phyloP scores from a whole-genome alignment of 176 grass and related monocot genomes.

The Avena insularis region DNA sequence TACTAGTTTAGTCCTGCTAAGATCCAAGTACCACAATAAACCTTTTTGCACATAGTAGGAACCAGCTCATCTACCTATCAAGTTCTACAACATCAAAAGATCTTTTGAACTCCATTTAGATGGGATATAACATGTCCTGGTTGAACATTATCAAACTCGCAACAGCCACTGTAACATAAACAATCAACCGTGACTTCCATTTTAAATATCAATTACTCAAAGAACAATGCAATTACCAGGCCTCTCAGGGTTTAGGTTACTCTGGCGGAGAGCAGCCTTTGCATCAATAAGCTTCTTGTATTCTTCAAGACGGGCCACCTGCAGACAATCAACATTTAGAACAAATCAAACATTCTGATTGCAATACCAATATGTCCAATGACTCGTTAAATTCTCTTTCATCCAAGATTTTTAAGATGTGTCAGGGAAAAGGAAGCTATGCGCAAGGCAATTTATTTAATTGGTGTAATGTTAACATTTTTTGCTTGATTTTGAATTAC shows the following conservation, averaged over 20 bases:
- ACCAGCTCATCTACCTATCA: background rate
- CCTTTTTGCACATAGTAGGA: constrained; percentile 29
- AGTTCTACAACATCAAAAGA: constrained; percentile 10
- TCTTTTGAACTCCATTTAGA: constrained; percentile 6
- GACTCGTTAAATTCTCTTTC: background rate
- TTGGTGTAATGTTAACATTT: constrained; percentile 4
- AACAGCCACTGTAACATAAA: background rate
- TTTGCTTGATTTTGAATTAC: constrained; percentile 12
- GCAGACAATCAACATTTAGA: constrained; percentile 28
- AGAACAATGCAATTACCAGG: constrained; percentile 54
- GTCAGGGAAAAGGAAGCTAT: background rate
- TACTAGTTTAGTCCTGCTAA: background rate
- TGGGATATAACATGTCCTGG: background rate
- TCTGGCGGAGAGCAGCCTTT: constrained; percentile 60
- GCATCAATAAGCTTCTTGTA: constrained; percentile 63
- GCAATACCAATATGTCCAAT: background rate
- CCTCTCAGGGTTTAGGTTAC: constrained; percentile 81
- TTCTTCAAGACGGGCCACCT: constrained; percentile 71
- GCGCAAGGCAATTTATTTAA: background rate
- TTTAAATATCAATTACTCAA: background rate
- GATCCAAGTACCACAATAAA: background rate
- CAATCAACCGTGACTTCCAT: background rate
- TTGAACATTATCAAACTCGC: background rate
- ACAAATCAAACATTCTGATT: background rate
- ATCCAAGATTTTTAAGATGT: constrained; percentile 18